phyloP scores from a whole-genome alignment of 2,329 filamentous ascomycete genomes.

The Epichloe hybrida region DNA sequence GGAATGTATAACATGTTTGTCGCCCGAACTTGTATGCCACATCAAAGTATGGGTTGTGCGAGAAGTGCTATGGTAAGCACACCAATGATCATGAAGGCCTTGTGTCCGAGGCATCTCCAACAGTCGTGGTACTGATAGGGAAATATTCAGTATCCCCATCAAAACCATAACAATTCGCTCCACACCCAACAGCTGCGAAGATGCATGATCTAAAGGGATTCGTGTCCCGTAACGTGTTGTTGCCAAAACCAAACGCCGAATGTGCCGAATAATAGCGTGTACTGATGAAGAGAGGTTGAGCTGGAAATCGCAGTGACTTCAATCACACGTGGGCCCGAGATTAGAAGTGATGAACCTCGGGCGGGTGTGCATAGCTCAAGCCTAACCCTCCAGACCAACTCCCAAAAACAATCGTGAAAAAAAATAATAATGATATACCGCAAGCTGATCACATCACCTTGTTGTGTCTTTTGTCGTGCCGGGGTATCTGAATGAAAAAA shows the following conservation, averaged over 20 bases:
- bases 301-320: background rate
- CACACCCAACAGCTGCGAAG: background rate
- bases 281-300: constrained; percentile 2
- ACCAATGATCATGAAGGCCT: background rate
- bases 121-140: background rate
- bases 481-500: constrained; percentile 24
- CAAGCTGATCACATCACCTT: constrained; percentile 11
- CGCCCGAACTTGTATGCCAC: background rate
- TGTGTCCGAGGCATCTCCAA: no score
- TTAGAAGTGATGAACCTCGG: no score
- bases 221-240: background rate
- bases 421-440: constrained; percentile 9
- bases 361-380: background rate
- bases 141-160: background rate
- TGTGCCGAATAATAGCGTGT: constrained; percentile 22
- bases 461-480: constrained; percentile 23
- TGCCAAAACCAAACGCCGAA: constrained; percentile 15
- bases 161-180: background rate
- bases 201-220: background rate
- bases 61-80: background rate
- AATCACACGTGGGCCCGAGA: background rate
- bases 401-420: background rate
- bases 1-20: background rate
- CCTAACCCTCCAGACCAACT: background rate
- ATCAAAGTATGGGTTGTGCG: background rate